Conservation (phyloP, 2,329 filamentous ascomycete genomes). For the Sphaceloma murrayae region DNA sequence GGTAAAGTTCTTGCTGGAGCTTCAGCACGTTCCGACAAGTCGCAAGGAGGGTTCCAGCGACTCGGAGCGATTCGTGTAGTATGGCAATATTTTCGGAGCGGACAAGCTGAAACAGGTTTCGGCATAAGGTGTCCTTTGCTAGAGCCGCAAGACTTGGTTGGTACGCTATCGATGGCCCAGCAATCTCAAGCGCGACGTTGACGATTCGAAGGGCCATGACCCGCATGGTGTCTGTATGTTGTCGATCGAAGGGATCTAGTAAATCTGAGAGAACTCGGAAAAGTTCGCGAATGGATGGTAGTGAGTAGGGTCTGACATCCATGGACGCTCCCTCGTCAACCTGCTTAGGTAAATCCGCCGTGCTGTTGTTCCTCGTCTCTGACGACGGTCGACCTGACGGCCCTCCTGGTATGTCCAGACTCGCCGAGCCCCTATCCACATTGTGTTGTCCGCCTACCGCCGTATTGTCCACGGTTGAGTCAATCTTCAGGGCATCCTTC, state of each 20-base stretch:
- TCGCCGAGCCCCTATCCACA: slow-evolving; percentile 13
- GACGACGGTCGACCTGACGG: slow-evolving; percentile 17
- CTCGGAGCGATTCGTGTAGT: slow-evolving; percentile 81
- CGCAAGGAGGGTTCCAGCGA: slow-evolving; percentile 80
- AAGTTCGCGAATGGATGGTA: slow-evolving; percentile 88
- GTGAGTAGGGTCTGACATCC: slow-evolving; percentile 75
- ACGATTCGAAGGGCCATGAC: slow-evolving; percentile 97
- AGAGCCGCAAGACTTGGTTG: slow-evolving; percentile 80
- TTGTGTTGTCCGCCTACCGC: slow-evolving; percentile 14
- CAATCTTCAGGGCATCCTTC: slow-evolving; percentile 73
- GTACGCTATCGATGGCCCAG: slow-evolving; percentile 85
- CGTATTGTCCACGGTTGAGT: slow-evolving; percentile 39
- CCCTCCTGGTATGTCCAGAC: slow-evolving; percentile 17
- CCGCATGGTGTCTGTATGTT: slow-evolving; percentile 88
- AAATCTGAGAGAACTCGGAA: slow-evolving; percentile 91
- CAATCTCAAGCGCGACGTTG: slow-evolving; percentile 91
- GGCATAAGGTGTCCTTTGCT: slow-evolving; percentile 86
- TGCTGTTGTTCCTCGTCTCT: slow-evolving; percentile 27
- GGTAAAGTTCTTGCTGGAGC: slow-evolving; percentile 88
- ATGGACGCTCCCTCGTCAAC: slow-evolving; percentile 36
- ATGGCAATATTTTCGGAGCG: slow-evolving; percentile 94
- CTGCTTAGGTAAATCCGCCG: slow-evolving; percentile 36
- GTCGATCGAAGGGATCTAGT: slow-evolving; percentile 81
- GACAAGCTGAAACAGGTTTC: slow-evolving; percentile 90
- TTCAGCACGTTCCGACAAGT: slow-evolving; percentile 88